Conservation (phyloP, 2,329 filamentous ascomycete genomes). For the Aspergillus sp. region DNA sequence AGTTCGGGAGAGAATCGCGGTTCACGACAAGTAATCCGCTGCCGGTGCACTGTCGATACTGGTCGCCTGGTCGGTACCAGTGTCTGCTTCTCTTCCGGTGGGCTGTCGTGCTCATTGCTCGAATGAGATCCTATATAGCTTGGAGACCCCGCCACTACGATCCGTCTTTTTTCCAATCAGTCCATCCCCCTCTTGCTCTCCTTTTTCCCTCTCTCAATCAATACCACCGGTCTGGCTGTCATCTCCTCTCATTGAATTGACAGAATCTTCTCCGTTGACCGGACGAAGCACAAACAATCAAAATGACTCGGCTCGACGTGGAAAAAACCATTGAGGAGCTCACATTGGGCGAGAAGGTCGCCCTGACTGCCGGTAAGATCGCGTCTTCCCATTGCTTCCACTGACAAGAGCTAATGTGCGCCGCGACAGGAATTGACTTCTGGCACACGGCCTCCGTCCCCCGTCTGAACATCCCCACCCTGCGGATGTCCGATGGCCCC, state of each 20-base stretch:
- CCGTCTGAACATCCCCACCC: constrained; percentile 61
- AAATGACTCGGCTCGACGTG: constrained; percentile 36
- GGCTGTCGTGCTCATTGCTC: neutral
- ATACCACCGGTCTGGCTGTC: neutral
- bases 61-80: neutral
- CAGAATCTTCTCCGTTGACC: constrained; percentile 4
- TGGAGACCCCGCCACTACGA: neutral
- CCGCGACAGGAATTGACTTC: constrained; percentile 51
- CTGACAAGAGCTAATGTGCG: constrained; percentile 3
- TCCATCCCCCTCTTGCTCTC: neutral
- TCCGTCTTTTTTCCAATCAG: neutral
- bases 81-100: neutral
- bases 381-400: neutral
- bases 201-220: neutral
- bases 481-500: constrained; percentile 68
- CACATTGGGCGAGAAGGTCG: constrained; percentile 59
- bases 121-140: neutral
- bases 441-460: constrained; percentile 68
- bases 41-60: neutral
- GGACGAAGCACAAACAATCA: constrained; percentile 8
- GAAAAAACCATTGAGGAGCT: constrained; percentile 54
- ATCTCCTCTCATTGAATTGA: neutral
- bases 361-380: constrained; percentile 34
- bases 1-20: neutral
- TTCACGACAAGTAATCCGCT: neutral